A percentile compares a stretch with the other conserved stretches of the same genome.
phyloP scores from a whole-genome alignment of 176 grass and related monocot genomes.

The Bonia amplexicaulis region DNA sequence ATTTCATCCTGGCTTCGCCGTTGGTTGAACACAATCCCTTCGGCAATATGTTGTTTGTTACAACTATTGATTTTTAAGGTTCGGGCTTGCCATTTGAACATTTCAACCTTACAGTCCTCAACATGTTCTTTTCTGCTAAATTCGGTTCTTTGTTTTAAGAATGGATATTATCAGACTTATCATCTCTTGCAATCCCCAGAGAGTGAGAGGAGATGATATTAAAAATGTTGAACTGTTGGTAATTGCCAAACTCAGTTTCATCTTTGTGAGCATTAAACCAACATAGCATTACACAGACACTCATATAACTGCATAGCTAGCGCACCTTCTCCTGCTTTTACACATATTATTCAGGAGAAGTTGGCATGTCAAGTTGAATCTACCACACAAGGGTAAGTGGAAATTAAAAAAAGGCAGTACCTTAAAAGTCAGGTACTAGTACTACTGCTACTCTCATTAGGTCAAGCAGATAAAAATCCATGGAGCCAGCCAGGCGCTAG shows the following conservation, averaged over 20 bases:
- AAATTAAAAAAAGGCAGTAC: neutral
- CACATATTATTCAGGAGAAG: constrained; percentile 19
- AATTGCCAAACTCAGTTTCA: neutral
- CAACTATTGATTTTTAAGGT: neutral
- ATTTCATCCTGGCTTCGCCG: too few species aligned
- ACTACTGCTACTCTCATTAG: neutral
- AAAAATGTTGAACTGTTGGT: neutral
- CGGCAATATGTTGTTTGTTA: too few species aligned
- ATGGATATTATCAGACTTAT: neutral
- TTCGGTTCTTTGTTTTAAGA: neutral
- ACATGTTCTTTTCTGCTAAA: neutral
- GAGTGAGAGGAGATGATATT: neutral
- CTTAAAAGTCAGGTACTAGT: neutral
- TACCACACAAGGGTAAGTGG: neutral
- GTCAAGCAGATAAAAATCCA: neutral
- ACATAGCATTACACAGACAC: neutral
- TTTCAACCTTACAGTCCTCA: neutral
- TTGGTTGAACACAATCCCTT: too few species aligned
- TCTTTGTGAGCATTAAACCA: neutral
- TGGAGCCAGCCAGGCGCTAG: neutral
- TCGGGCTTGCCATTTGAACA: neutral
- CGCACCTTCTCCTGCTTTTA: constrained; percentile 8
- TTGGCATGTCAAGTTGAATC: neutral
- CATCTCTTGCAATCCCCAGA: neutral
- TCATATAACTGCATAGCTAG: neutral